Evolutionary conservation across 176 grass and related monocot species (phyloP).

Genomic region (Juncus inflexus): DNA sequence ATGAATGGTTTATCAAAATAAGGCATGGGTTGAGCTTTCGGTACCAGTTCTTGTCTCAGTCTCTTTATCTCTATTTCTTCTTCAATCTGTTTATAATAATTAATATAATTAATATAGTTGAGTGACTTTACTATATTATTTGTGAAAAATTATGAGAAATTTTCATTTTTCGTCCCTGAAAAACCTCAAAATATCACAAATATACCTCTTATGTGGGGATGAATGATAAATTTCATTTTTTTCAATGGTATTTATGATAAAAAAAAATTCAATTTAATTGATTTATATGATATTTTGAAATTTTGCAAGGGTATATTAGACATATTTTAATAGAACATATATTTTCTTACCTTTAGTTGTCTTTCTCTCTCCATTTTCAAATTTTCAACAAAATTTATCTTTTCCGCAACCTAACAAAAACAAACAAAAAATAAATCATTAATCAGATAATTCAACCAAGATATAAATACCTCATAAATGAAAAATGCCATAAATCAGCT

Average conservation of each 20-base stretch:
- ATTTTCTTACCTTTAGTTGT: slow-evolving; percentile 47
- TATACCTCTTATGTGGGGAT: neutral
- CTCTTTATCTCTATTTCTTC: slow-evolving; percentile 70
- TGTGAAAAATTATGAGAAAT: neutral
- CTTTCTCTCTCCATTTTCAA: slow-evolving; percentile 53
- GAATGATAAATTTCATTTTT: neutral
- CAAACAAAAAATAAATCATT: neutral
- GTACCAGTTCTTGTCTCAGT: slow-evolving; percentile 60
- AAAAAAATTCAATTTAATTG: slow-evolving; percentile 5
- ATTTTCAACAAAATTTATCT: slow-evolving; percentile 50
- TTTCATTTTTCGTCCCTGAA: too few species aligned
- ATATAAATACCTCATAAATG: slow-evolving; percentile 12
- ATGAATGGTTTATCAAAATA: slow-evolving; percentile 68
- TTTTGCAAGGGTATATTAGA: neutral
- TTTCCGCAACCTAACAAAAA: slow-evolving; percentile 44
- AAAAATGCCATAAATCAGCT: neutral
- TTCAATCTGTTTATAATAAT: slow-evolving; percentile 31
- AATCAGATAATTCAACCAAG: slow-evolving; percentile 6
- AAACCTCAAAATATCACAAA: neutral
- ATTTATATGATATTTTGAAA: neutral
- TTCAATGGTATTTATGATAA: neutral
- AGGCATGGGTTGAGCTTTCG: slow-evolving; percentile 73
- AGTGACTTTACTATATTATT: neutral
- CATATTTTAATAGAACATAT: neutral
- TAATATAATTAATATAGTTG: neutral